phyloP scores from a whole-genome alignment of 208 protist genomes.

The Polymyxa betae region DNA sequence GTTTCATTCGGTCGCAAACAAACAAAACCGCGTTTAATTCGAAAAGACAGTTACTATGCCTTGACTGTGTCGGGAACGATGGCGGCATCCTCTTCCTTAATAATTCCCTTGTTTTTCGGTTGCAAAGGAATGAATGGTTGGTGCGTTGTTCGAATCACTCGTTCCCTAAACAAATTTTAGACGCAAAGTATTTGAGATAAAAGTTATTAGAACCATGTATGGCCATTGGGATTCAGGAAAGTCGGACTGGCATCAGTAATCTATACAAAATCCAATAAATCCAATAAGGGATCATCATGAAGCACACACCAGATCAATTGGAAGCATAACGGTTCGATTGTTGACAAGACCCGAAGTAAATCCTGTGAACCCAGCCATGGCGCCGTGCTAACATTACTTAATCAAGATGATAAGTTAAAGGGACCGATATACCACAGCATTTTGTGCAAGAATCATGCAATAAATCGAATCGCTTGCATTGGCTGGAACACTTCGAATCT shows the following conservation, averaged over 20 bases:
- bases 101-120: no score
- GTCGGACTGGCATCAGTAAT: background rate
- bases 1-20: no score
- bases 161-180: slow-evolving; percentile 6
- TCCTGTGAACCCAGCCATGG: slow-evolving; percentile 60
- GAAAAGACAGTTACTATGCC: no score
- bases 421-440: background rate
- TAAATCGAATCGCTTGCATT: slow-evolving; percentile 55
- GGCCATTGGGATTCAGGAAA: slow-evolving; percentile 33
- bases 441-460: slow-evolving; percentile 60
- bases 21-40: no score
- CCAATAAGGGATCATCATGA: background rate
- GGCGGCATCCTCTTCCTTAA: no score
- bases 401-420: background rate
- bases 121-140: background rate
- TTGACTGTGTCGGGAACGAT: no score
- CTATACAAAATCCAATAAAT: background rate
- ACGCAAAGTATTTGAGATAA: background rate
- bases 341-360: slow-evolving; percentile 61
- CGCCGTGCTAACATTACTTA: slow-evolving; percentile 30
- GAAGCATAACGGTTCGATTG: slow-evolving; percentile 50
- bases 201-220: background rate
- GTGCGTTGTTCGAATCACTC: slow-evolving; percentile 30
- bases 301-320: background rate
- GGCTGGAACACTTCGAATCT: slow-evolving; percentile 58